Evolutionary conservation across 768 basidiomycete genomes (phyloP).

Genomic region (Boletus reticuloceps): DNA sequence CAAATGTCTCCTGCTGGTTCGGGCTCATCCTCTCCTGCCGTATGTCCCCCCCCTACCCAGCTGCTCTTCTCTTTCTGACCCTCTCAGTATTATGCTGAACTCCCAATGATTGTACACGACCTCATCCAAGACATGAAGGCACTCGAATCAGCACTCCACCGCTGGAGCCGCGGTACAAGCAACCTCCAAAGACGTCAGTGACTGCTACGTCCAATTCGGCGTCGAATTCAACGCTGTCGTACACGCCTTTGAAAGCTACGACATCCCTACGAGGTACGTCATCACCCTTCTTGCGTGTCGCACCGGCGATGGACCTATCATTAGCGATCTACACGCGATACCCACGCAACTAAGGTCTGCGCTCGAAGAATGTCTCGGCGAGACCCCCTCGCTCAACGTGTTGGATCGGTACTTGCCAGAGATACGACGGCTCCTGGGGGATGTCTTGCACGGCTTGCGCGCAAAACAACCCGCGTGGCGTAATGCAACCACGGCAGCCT

Average conservation of each 20-base stretch:
- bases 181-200: constrained; percentile 73
- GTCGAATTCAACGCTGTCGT: constrained; percentile 85
- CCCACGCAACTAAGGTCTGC: constrained; percentile 37
- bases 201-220: constrained; percentile 86
- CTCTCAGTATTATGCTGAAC: constrained; percentile 35
- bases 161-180: constrained; percentile 65
- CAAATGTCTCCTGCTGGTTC: too few species aligned
- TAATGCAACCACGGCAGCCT: constrained; percentile 1
- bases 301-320: neutral
- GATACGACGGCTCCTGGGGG: constrained; percentile 34
- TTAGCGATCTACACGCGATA: constrained; percentile 40
- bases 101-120: constrained; percentile 57
- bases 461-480: constrained; percentile 42
- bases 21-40: neutral
- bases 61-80: neutral
- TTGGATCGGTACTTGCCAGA: constrained; percentile 38
- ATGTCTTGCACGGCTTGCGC: constrained; percentile 42
- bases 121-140: constrained; percentile 82
- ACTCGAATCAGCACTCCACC: constrained; percentile 67
- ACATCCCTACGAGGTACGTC: constrained; percentile 74
- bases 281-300: neutral
- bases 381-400: constrained; percentile 33
- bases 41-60: neutral
- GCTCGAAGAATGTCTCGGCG: constrained; percentile 46
- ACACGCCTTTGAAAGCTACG: constrained; percentile 67